Evolutionary conservation across 805 yeast genomes (phyloP), one percentile per base, ranked within the genome.

Genomic region (Yarrowia yakushimensis): DNA sequence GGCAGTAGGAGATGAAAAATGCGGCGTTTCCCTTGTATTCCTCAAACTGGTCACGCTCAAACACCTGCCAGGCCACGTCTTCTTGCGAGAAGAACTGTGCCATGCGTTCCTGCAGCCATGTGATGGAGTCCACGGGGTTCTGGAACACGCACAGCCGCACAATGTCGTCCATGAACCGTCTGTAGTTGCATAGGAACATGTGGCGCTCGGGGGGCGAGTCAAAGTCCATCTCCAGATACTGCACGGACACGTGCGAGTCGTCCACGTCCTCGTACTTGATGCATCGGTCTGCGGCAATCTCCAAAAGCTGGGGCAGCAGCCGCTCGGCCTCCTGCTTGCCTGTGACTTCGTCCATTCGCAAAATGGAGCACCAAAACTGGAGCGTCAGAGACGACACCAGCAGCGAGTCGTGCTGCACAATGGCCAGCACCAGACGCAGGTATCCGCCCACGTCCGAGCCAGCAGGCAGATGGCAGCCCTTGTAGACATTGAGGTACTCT

Each of bases 301-400:
- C 88, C 52, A 96, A 76, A 41, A 94, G 76, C 15, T 83, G 84
- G 17, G 94, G 86, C 63, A 89, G 75, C 15, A 87, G 73, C 8
- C 76, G 75, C 60, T 79, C 79, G 42, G 87, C 83, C 45, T 70
- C 72, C 2, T 68, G 67, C 28, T 66, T 68, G 17, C 70, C 64
- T 33, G 69, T 66, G 22, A 88, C 77, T 64, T 86, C 89, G 67
- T 91, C 97, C 63, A 86, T 83, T 69, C 99, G 81, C 59, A 96
- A 76, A 67, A 93, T 84, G 1, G 93, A 83, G 65, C 96, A 90
- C 99, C 99, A 96, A 77, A 94, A 87, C 71, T 91, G 97, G 60
- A 94, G 75, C 0, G 97, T 88, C 17, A 94, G 79, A 0, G 97
- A 97, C 57, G 96, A 87, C 2, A 93, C 86, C n/a, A 93, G 86